Conservation (phyloP, 139 green algal genomes). For the Pycnococcus provasolii region DNA sequence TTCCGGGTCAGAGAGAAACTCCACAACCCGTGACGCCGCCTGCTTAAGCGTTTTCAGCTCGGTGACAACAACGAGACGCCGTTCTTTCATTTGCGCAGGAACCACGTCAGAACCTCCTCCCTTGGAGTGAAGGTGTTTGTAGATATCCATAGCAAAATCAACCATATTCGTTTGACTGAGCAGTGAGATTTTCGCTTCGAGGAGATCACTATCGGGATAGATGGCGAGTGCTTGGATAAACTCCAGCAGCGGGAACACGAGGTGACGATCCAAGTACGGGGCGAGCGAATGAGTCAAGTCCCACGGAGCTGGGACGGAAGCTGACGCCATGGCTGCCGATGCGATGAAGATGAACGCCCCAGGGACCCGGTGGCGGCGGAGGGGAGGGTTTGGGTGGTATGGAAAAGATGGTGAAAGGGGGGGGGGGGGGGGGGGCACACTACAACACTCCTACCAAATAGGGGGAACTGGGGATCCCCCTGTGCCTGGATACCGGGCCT, state of each 20-base stretch:
- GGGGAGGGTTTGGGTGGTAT: too few relatives aligned
- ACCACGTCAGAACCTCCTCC: constrained; percentile 35
- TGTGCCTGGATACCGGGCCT: too few relatives aligned
- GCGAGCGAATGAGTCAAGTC: constrained; percentile 31
- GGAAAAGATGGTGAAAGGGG: too few relatives aligned
- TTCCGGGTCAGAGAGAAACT: constrained; percentile 74
- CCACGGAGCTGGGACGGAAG: too few relatives aligned
- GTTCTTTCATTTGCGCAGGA: constrained; percentile 33
- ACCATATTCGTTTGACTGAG: constrained; percentile 97
- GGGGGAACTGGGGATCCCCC: too few relatives aligned
- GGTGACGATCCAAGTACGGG: constrained; percentile 73
- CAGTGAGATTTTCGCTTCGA: constrained; percentile 87
- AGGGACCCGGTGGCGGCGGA: too few relatives aligned
- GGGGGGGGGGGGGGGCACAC: too few relatives aligned
- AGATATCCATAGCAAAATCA: constrained; percentile 95
- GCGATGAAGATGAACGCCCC: too few relatives aligned
- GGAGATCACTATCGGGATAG: constrained; percentile 75
- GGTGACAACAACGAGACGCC: constrained; percentile 46
- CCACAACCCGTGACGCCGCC: constrained; percentile 71
- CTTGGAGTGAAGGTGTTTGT: constrained; percentile 67
- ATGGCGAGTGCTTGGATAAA: constrained; percentile 75
- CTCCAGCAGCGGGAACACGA: constrained; percentile 92
- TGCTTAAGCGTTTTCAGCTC: constrained; percentile 56
- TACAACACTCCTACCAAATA: too few relatives aligned
- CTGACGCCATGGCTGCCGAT: too few relatives aligned